Percentiles rank a stretch among this genome's conserved stretches.
phyloP scores from a whole-genome alignment of 768 basidiomycete species.

The Ramaria sp. region DNA sequence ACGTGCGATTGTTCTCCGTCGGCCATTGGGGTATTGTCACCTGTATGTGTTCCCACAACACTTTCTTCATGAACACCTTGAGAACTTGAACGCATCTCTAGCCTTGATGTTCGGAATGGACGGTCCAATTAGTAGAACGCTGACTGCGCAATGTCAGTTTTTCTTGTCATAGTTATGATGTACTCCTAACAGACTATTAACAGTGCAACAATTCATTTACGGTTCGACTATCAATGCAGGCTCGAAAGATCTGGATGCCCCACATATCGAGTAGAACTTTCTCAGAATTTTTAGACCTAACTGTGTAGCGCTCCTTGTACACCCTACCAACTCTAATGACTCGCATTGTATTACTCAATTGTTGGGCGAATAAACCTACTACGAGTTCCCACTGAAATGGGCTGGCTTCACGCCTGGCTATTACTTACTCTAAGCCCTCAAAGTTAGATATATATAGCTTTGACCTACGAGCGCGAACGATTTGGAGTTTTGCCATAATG shows the following conservation, averaged over 20 bases:
- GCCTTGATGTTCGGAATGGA: conserved; percentile 7
- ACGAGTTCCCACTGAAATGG: too few relatives aligned
- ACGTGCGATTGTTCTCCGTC: conserved; percentile 8
- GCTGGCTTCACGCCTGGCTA: too few relatives aligned
- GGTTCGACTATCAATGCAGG: not conserved
- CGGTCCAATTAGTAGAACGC: not conserved
- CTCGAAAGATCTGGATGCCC: not conserved
- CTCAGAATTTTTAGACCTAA: too few relatives aligned
- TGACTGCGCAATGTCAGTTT: not conserved
- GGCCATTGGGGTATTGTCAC: conserved; percentile 12
- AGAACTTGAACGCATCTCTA: not conserved
- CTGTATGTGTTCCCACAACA: not conserved
- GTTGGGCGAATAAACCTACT: too few relatives aligned
- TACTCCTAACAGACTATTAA: not conserved
- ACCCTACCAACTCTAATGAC: too few relatives aligned
- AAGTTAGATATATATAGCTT: too few relatives aligned
- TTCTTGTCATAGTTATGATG: not conserved
- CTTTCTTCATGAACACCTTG: too few relatives aligned
- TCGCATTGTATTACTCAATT: too few relatives aligned
- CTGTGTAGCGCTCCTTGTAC: too few relatives aligned
- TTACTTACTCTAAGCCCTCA: too few relatives aligned
- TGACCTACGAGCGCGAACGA: too few relatives aligned
- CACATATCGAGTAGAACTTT: not conserved
- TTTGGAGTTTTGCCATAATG: too few relatives aligned
- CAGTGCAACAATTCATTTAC: conserved; percentile 1